Evolutionary conservation across 2,329 filamentous ascomycete genomes (phyloP), one percentile per base, ranked within the genome.

Genomic region (Hymenoscyphus albidus): DNA sequence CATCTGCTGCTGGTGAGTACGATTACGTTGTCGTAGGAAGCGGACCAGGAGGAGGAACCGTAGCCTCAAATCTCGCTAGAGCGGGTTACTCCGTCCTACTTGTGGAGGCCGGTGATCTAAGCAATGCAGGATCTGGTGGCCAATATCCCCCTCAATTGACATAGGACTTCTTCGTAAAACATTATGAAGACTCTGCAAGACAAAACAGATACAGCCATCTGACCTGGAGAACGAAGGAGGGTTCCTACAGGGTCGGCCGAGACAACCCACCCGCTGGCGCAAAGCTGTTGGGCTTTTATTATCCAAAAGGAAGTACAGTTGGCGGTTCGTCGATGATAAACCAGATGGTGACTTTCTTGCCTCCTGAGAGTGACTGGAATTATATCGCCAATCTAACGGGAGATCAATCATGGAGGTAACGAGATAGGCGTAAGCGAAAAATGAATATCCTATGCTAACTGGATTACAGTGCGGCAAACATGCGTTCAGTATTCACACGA

Each of bases 21-120:
- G 83, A 85, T 64, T 85, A 84, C 74, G 77, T 85, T 14, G 77
- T 85, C 14, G 80, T 85, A 32, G 83, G 83, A 3, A 82, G 80
- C 31, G 82, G 82, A 22, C 76, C 82, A n/a, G 82, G 82, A 42
- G 82, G 82, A 58, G 81, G 78, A 42, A 80, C 82, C 48, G 70
- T 84, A 5, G 81, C 82, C 42, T 78, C 80, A 48, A 77, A 81
- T 62, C 78, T 85, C 55, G 82, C 83, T 9, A 76, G 80, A 44
- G 80, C 80, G 38, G 82, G 82, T 58, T 78, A 80, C 73, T 81
- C 78, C 67, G 81, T 82, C 10, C 77, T 85, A 18, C 76, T 85
- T 3, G 78, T 84, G 39, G 83, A 85, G 68, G 82, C 81, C 40
- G 82, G 82, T 63, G 80, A 82, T 67, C 82, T 85, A 66, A 78